phyloP scores from a whole-genome alignment of 1,284 basidiomycete species.

The Earliella scabrosa region DNA sequence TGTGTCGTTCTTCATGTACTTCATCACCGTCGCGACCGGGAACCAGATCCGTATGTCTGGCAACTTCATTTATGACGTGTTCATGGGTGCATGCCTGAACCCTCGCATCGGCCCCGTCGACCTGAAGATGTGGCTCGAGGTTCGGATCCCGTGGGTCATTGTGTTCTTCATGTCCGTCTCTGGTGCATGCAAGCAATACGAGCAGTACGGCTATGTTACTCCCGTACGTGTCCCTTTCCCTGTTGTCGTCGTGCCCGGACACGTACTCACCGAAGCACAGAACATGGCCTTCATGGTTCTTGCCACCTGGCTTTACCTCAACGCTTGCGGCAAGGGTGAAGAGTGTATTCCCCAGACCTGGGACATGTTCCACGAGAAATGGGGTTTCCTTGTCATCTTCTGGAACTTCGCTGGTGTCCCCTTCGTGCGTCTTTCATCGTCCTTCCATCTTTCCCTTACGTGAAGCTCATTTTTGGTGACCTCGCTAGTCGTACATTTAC shows the following conservation, averaged over 20 bases:
- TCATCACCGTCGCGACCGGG: constrained; percentile 77
- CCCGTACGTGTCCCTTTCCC: constrained; percentile 55
- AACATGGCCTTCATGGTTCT: constrained; percentile 98
- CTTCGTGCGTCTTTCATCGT: constrained; percentile 56
- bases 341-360: constrained; percentile 99
- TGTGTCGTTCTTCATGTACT: constrained; percentile 82
- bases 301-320: constrained; percentile 95
- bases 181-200: constrained; percentile 96
- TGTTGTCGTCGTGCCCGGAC: not conserved
- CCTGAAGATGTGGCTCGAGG: constrained; percentile 99
- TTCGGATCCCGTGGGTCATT: constrained; percentile 97
- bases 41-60: constrained; percentile 92
- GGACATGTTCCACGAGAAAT: constrained; percentile 99
- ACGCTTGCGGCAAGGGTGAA: constrained; percentile 93
- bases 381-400: constrained; percentile 95
- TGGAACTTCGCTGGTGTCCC: constrained; percentile 97
- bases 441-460: not conserved
- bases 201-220: constrained; percentile 90
- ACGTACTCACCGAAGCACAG: constrained; percentile 42
- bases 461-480: constrained; percentile 6
- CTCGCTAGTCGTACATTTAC: constrained; percentile 90
- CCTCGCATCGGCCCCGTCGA: constrained; percentile 94
- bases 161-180: constrained; percentile 94
- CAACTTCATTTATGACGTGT: constrained; percentile 92
- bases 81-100: constrained; percentile 96